Percentiles rank a stretch among this genome's conserved stretches.
These are phyloP conservation scores for Xylariaceae sp. DNA, from an alignment of 2,329 filamentous ascomycete species.

Conservation along the genomic window DNA sequence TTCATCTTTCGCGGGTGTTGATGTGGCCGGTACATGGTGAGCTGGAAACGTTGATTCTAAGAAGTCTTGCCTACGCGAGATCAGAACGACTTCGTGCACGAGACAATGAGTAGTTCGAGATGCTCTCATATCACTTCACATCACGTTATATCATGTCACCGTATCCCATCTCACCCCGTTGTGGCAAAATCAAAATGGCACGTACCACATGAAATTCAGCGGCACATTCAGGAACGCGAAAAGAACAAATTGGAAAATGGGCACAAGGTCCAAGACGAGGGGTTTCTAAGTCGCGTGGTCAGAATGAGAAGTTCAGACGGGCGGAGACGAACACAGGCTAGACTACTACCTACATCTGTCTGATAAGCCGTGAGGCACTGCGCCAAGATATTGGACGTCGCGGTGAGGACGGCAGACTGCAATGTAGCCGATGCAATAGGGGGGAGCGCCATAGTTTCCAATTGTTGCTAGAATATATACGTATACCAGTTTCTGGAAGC, in stretches of 20 bases:
- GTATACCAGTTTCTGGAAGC: background rate
- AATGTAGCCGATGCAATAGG: conserved; percentile 58
- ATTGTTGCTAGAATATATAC: background rate
- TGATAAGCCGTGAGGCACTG: conserved; percentile 64
- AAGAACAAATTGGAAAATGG: conserved; percentile 71
- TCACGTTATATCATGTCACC: background rate
- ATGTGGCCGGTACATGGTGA: conserved; percentile 43
- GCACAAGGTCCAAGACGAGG: conserved; percentile 59
- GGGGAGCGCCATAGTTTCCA: conserved; percentile 36
- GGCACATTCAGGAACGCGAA: conserved; percentile 71
- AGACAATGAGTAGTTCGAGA: background rate
- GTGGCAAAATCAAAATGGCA: background rate
- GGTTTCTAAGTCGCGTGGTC: conserved; percentile 43
- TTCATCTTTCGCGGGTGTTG: conserved; percentile 40
- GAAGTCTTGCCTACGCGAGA: conserved; percentile 61
- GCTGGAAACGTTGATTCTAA: conserved; percentile 73
- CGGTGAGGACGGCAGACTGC: conserved; percentile 62
- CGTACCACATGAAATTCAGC: conserved; percentile 76
- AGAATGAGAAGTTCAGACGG: background rate
- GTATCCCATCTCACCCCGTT: background rate
- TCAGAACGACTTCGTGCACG: conserved; percentile 14
- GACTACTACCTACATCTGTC: conserved; percentile 45
- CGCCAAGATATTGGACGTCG: conserved; percentile 67
- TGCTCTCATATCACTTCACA: background rate
- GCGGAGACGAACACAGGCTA: background rate